A percentile compares a stretch with the other conserved stretches of the same genome.
Evolutionary conservation across 169 alveolate genomes (phyloP).

Genomic region (Toxoplasma gondii): DNA sequence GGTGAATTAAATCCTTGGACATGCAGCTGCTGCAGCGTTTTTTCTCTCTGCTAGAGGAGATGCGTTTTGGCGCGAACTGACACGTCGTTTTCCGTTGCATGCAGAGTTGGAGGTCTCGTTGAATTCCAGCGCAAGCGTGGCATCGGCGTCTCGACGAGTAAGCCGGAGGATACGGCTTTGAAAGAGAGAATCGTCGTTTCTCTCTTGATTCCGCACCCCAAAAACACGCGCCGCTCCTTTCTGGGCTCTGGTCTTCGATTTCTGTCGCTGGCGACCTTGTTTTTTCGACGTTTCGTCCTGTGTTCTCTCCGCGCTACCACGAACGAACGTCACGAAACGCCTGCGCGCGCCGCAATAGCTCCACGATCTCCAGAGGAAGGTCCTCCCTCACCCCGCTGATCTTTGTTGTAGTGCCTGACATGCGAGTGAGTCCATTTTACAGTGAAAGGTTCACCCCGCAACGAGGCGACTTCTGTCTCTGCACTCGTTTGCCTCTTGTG

Average conservation of each 20-base stretch:
- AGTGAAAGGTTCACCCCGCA: too few species aligned
- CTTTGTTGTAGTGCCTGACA: too few species aligned
- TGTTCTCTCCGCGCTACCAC: neutral
- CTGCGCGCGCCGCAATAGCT: too few species aligned
- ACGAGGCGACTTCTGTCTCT: neutral
- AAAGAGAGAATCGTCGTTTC: neutral
- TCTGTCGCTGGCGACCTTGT: neutral
- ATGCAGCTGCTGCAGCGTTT: too few species aligned
- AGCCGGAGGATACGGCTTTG: neutral
- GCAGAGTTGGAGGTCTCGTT: neutral
- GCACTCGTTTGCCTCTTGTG: neutral
- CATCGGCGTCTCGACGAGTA: slow-evolving; percentile 17
- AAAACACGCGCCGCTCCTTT: too few species aligned
- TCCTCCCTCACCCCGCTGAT: neutral
- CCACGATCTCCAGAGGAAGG: neutral
- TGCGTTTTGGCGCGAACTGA: too few species aligned
- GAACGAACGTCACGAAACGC: neutral
- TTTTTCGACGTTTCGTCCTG: neutral
- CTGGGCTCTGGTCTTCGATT: neutral
- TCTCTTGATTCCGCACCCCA: neutral
- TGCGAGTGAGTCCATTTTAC: too few species aligned
- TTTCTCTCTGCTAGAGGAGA: too few species aligned
- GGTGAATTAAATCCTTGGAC: too few species aligned
- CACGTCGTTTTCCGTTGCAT: neutral
- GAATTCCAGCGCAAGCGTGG: slow-evolving; percentile 25